Evolutionary conservation across 176 grass and related monocot genomes (phyloP), one percentile per base, ranked within the genome.

Genomic region (Elaeis guineensis): DNA sequence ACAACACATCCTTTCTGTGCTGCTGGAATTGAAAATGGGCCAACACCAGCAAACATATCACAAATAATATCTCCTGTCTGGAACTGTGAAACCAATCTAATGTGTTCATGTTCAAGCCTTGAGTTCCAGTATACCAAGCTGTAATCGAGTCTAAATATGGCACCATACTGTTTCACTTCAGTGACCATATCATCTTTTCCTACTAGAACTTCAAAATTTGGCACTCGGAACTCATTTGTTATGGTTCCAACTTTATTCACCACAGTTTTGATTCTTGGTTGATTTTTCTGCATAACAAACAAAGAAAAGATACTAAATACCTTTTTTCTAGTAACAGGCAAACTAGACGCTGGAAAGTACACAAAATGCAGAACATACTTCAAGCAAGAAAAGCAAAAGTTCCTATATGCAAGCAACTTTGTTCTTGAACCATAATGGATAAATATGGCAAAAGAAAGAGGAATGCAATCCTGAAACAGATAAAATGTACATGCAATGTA

Each of bases 101-200:
- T 89, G 54, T 98, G 93, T 58, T 92, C 88, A 64, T 89, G 82
- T 65, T 98, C 93, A 64, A 98, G 87, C 71, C 93, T 98, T 6
- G 93, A 98, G 75, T 98, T 98, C 93, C 93, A 98, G 65, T 98
- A 98, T 64, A 98, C 93, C 52, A 85, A 86, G 63, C 93, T 63
- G 61, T 92, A 98, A 82, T 98, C 84, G 51, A 98, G 84, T 79
- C 20, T 98, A 75, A 92, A 98, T 52, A 62, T 98, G 59, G 88
- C 93, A 59, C 93, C 87, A 65, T 92, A 92, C 73, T 98, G 87
- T 69, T 98, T 98, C 57, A 98, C 81, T 82, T 98, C 84, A 73
- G 87, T 92, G 52, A 89, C 73, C 84, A 92, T 85, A 75, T 80
- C 76, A 9, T 61, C 64, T 60, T 83, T 89, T 64, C 93, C 87